Conservation (phyloP, 805 yeast species). For the Sugiyamaella chiloensis region DNA sequence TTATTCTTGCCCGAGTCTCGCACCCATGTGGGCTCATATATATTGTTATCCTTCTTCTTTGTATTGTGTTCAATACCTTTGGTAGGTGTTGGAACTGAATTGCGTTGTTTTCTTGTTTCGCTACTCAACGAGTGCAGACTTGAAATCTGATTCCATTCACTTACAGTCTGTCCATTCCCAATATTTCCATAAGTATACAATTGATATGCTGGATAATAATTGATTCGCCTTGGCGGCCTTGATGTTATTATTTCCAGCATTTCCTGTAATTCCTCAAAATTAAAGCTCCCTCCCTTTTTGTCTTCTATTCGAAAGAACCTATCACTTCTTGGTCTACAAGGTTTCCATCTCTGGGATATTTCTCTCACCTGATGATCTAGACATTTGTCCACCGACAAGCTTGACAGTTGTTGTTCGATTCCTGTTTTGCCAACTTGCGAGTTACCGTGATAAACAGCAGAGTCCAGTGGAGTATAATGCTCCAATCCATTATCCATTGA, state of each 20-base stretch:
- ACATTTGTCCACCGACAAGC: neutral
- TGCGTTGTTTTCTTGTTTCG: constrained; percentile 16
- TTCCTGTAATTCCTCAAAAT: constrained; percentile 19
- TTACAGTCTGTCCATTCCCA: constrained; percentile 20
- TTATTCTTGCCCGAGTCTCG: constrained; percentile 19
- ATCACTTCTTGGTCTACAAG: constrained; percentile 16
- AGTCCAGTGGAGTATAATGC: constrained; percentile 14
- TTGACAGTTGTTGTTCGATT: constrained; percentile 1
- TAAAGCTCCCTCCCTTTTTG: constrained; percentile 16
- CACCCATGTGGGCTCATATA: constrained; percentile 24
- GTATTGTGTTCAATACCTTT: constrained; percentile 9
- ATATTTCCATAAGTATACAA: constrained; percentile 19
- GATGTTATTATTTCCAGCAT: constrained; percentile 20
- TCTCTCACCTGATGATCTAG: constrained; percentile 14
- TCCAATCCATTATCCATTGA: constrained; percentile 16
- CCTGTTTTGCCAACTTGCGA: constrained; percentile 7
- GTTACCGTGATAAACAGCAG: constrained; percentile 1
- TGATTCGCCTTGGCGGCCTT: constrained; percentile 27
- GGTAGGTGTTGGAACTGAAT: neutral
- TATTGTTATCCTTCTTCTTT: constrained; percentile 14
- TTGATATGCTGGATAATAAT: constrained; percentile 23
- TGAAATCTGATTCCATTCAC: constrained; percentile 16
- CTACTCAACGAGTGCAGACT: constrained; percentile 16
- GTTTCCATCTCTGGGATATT: constrained; percentile 20
- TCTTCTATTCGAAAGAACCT: constrained; percentile 23